Evolutionary conservation across 768 basidiomycete species (phyloP).

Genomic region (Suillus subalutaceus): DNA sequence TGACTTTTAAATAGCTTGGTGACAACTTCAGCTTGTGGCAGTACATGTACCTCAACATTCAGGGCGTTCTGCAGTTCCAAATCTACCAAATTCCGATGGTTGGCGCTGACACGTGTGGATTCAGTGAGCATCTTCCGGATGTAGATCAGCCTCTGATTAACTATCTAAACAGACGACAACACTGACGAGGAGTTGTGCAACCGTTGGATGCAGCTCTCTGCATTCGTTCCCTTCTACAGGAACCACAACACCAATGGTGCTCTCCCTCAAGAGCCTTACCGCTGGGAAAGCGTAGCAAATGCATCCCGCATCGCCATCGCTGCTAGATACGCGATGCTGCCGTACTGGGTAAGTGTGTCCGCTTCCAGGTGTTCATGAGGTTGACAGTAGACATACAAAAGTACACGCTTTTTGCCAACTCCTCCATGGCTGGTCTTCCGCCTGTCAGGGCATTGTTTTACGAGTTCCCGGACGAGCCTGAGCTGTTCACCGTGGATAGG

Average conservation of each 20-base stretch:
- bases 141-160: background rate
- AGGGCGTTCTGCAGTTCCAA: slow-evolving; percentile 89
- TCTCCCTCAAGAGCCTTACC: slow-evolving; percentile 77
- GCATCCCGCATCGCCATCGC: slow-evolving; percentile 72
- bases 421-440: slow-evolving; percentile 66
- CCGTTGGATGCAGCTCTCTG: slow-evolving; percentile 86
- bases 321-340: slow-evolving; percentile 71
- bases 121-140: slow-evolving; percentile 21
- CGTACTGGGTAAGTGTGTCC: slow-evolving; percentile 68
- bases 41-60: slow-evolving; percentile 69
- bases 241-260: slow-evolving; percentile 74
- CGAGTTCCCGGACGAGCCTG: slow-evolving; percentile 74
- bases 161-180: slow-evolving; percentile 45
- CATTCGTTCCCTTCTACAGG: slow-evolving; percentile 81
- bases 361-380: too few relatives aligned
- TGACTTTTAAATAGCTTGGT: slow-evolving; percentile 52
- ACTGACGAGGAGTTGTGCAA: slow-evolving; percentile 82
- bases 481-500: slow-evolving; percentile 59
- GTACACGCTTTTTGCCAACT: slow-evolving; percentile 76
- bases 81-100: slow-evolving; percentile 84
- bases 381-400: slow-evolving; percentile 28
- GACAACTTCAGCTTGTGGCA: slow-evolving; percentile 80
- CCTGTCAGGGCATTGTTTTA: slow-evolving; percentile 77
- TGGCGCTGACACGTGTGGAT: slow-evolving; percentile 65
- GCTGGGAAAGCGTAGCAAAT: slow-evolving; percentile 79